phyloP scores from a whole-genome alignment of 148 eudicot genomes.

The Camellia granthamiana region DNA sequence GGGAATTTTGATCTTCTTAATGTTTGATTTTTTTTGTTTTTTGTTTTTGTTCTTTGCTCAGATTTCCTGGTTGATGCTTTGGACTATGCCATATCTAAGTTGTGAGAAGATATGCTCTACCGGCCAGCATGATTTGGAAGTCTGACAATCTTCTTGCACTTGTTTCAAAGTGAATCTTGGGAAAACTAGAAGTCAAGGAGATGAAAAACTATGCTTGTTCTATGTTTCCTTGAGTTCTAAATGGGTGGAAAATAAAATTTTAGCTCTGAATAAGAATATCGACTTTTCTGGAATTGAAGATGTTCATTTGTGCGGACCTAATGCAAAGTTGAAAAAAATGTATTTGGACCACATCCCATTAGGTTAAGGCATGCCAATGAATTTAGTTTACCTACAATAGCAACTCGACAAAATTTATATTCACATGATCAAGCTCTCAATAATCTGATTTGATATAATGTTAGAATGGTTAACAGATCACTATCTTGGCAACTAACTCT shows the following conservation, averaged over 20 bases:
- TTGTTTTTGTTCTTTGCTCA: conserved; percentile 24
- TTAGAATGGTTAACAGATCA: too few relatives aligned
- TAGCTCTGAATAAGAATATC: background rate
- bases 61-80: conserved; percentile 90
- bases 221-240: background rate
- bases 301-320: background rate
- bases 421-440: too few relatives aligned
- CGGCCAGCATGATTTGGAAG: background rate
- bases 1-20: too few relatives aligned
- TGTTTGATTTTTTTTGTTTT: background rate
- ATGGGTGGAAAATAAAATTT: background rate
- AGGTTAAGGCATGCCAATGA: too few relatives aligned
- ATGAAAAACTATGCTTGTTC: background rate
- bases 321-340: background rate
- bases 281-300: background rate
- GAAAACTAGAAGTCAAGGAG: background rate
- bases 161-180: background rate
- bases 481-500: too few relatives aligned
- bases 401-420: too few relatives aligned
- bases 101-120: conserved; percentile 31
- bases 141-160: background rate
- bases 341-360: too few relatives aligned
- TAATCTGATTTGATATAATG: too few relatives aligned
- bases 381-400: too few relatives aligned
- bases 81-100: conserved; percentile 79